These are phyloP conservation scores for Kwoniella pini DNA, from an alignment of 768 basidiomycete genomes.

Conservation along the genomic window DNA sequence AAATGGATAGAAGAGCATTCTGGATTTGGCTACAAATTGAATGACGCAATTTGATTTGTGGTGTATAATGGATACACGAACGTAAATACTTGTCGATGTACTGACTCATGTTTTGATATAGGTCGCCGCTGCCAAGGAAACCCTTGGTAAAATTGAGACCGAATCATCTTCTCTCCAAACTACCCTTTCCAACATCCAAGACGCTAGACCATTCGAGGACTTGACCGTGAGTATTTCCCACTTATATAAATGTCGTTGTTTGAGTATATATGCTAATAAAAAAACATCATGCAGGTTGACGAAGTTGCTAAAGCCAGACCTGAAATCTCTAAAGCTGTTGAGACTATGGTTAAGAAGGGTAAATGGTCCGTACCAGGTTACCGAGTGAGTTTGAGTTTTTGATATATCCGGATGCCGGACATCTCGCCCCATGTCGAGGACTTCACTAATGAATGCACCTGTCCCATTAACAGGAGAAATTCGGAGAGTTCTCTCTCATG, in stretches of 20 bases:
- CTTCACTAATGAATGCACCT: conserved; percentile 44
- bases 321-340: conserved; percentile 83
- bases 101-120: conserved; percentile 45
- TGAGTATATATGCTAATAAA: no score
- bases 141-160: conserved; percentile 81
- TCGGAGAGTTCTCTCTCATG: conserved; percentile 89
- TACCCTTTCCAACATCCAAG: conserved; percentile 94
- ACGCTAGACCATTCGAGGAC: conserved; percentile 95
- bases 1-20: no score
- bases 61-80: background rate
- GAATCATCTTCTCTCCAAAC: conserved; percentile 89
- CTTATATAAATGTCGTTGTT: no score
- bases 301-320: conserved; percentile 93
- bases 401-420: no score
- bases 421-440: conserved; percentile 62
- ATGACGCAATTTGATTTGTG: background rate
- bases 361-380: conserved; percentile 95
- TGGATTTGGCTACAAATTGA: no score
- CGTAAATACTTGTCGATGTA: background rate
- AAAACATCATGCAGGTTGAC: conserved; percentile 62
- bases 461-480: conserved; percentile 70
- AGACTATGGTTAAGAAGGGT: conserved; percentile 90
- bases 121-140: conserved; percentile 87
- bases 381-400: conserved; percentile 49
- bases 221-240: conserved; percentile 72